phyloP scores from a whole-genome alignment of 2,329 filamentous ascomycete genomes.

The Fusarium citri region DNA sequence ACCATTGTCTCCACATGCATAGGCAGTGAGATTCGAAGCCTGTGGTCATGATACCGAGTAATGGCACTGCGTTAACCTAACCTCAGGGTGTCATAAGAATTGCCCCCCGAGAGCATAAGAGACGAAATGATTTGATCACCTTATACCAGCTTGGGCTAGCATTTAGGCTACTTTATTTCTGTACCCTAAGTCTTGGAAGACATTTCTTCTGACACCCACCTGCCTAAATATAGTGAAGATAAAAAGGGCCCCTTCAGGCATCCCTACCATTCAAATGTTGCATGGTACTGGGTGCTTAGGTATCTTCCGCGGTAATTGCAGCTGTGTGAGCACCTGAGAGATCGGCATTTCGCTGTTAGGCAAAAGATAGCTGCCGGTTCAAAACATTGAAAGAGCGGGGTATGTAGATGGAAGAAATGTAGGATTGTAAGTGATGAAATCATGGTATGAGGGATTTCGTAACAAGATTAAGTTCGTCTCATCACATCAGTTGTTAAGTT shows the following conservation, averaged over 20 bases:
- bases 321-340: slow-evolving; percentile 15
- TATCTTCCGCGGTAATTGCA: neutral
- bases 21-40: neutral
- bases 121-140: no score
- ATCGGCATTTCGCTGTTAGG: slow-evolving; percentile 7
- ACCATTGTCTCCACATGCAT: neutral
- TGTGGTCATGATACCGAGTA: neutral
- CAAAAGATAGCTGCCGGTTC: neutral
- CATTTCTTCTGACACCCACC: no score
- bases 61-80: no score
- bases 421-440: neutral
- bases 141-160: no score
- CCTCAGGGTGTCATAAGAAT: no score
- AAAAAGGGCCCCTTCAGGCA: neutral
- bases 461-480: neutral
- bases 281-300: neutral
- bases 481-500: neutral
- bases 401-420: neutral
- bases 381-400: slow-evolving; percentile 6
- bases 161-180: no score
- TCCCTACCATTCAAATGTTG: neutral
- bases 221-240: neutral
- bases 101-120: no score
- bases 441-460: neutral
- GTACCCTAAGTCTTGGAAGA: no score